Percentiles rank a stretch among this genome's conserved stretches.
Evolutionary conservation across 176 grass and related monocot genomes (phyloP).

Genomic region (Raddia guianensis): DNA sequence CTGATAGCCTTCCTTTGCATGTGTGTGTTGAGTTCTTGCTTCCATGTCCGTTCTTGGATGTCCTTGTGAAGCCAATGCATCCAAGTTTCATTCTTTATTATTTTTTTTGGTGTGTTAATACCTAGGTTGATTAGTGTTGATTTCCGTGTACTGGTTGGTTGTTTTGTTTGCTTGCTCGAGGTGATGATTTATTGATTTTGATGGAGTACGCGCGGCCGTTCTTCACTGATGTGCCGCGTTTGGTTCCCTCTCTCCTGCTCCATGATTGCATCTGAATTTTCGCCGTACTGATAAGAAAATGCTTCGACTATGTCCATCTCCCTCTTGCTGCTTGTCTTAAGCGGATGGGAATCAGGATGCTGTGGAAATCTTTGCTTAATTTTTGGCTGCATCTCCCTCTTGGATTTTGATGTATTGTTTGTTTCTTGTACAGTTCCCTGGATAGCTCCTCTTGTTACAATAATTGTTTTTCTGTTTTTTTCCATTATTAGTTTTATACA

Average conservation of each 20-base stretch:
- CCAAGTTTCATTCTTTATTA: too few relatives aligned
- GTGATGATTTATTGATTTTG: not conserved
- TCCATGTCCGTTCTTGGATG: constrained; percentile 4
- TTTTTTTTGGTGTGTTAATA: not conserved
- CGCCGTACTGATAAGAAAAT: not conserved
- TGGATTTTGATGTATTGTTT: constrained; percentile 23
- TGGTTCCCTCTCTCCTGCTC: not conserved
- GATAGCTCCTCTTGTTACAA: not conserved
- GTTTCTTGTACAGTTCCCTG: not conserved
- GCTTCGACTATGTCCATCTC: not conserved
- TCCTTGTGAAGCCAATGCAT: not conserved
- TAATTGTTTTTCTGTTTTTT: not conserved
- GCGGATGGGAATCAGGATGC: constrained; percentile 2
- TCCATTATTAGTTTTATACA: not conserved
- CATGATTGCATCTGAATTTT: constrained; percentile 10
- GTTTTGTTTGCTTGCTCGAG: not conserved
- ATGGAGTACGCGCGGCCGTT: not conserved
- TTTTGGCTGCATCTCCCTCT: not conserved
- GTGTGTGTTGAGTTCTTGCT: constrained; percentile 25
- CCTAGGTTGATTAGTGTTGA: not conserved
- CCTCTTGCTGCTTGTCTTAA: not conserved
- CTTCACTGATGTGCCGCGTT: not conserved
- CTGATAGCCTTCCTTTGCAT: too few relatives aligned
- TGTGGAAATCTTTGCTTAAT: not conserved
- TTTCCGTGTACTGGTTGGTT: not conserved